Evolutionary conservation across 176 grass and related monocot species (phyloP).

Genomic region (Oryza brachyantha): DNA sequence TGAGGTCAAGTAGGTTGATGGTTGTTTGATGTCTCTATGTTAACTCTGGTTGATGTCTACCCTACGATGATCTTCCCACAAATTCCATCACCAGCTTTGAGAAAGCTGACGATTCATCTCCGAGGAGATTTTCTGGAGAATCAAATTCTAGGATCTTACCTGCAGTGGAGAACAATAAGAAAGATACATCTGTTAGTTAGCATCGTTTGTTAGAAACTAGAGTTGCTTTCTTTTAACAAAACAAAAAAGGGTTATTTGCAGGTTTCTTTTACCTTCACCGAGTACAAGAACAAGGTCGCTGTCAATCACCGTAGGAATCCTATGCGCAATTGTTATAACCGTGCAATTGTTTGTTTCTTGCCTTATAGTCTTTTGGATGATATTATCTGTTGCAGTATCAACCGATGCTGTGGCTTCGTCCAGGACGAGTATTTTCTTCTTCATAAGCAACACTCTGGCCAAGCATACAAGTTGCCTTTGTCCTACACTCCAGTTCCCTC

Average conservation of each 20-base stretch:
- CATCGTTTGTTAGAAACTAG: neutral
- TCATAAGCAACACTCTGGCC: conserved; percentile 75
- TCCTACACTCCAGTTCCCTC: conserved; percentile 82
- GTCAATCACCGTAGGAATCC: conserved; percentile 88
- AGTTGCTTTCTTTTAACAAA: neutral
- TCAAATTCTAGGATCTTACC: conserved; percentile 84
- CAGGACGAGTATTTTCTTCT: conserved; percentile 81
- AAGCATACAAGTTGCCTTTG: conserved; percentile 89
- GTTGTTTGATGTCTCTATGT: conserved; percentile 23
- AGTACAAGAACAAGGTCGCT: conserved; percentile 83
- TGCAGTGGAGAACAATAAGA: conserved; percentile 35
- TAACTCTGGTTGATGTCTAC: conserved; percentile 10
- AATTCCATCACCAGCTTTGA: conserved; percentile 76
- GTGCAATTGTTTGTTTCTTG: conserved; percentile 69
- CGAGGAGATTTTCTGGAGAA: conserved; percentile 64
- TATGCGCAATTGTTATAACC: conserved; percentile 77
- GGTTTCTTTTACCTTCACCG: conserved; percentile 59
- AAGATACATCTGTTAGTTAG: neutral
- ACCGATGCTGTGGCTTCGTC: conserved; percentile 96
- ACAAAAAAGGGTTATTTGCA: neutral
- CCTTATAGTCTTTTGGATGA: conserved; percentile 87
- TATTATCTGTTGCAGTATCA: conserved; percentile 78
- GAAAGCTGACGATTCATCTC: conserved; percentile 71
- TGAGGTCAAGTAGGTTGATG: neutral
- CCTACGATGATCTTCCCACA: conserved; percentile 62